Evolutionary conservation across 768 basidiomycete species (phyloP).

Genomic region (Russula sp.): DNA sequence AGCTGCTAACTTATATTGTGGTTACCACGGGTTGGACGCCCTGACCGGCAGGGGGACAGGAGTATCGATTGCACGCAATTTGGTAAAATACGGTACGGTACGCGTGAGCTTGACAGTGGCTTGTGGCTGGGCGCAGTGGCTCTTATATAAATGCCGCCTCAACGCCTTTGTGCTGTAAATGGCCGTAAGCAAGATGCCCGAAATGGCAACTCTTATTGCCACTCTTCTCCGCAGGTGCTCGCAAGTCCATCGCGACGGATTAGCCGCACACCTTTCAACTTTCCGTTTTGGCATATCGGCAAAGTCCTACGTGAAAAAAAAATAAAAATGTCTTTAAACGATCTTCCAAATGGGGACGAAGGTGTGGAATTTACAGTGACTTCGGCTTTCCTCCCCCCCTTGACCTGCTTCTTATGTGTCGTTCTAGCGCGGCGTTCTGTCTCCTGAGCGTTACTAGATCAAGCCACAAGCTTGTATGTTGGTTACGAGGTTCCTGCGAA

Average conservation of each 20-base stretch:
- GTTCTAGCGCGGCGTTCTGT: neutral
- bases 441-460: constrained; percentile 3
- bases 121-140: neutral
- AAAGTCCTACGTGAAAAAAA: neutral
- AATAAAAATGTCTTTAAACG: neutral
- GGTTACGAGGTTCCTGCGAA: too few relatives aligned
- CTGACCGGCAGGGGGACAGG: neutral
- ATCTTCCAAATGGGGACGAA: constrained; percentile 5
- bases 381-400: neutral
- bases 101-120: too few relatives aligned
- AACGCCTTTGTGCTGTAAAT: neutral
- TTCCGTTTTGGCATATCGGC: neutral
- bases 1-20: neutral
- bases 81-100: too few relatives aligned
- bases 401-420: neutral
- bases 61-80: neutral
- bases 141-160: neutral
- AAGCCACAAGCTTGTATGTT: neutral
- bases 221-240: neutral
- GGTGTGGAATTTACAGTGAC: neutral
- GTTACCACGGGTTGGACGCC: neutral
- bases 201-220: constrained; percentile 3
- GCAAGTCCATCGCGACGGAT: too few relatives aligned
- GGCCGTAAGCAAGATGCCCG: neutral
- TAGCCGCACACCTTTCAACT: neutral